phyloP scores from a whole-genome alignment of 1,284 basidiomycete species.

The Agaricales sp. region DNA sequence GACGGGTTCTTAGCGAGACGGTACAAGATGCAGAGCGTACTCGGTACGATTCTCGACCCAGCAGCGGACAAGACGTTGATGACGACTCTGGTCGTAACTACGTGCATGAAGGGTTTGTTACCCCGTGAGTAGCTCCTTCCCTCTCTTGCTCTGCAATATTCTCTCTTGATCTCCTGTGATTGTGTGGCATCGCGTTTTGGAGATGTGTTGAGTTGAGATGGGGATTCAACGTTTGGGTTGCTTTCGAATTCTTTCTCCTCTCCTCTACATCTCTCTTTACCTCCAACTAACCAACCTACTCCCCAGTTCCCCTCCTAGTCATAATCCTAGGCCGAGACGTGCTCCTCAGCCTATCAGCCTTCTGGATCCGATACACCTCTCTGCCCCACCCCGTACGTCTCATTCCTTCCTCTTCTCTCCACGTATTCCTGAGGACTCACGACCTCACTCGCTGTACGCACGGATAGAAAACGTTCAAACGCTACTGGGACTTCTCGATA shows the following conservation, averaged over 20 bases:
- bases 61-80: slow-evolving; percentile 95
- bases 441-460: not conserved
- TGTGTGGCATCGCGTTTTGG: no score
- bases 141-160: no score
- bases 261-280: not conserved
- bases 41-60: slow-evolving; percentile 93
- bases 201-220: no score
- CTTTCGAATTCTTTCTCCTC: not conserved
- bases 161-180: no score
- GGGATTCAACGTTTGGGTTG: not conserved
- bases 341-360: slow-evolving; percentile 80
- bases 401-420: slow-evolving; percentile 1
- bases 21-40: slow-evolving; percentile 78
- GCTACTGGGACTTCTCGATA: slow-evolving; percentile 94
- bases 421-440: slow-evolving; percentile 5
- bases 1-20: slow-evolving; percentile 87
- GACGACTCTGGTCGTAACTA: slow-evolving; percentile 86
- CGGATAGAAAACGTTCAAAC: slow-evolving; percentile 73
- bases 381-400: slow-evolving; percentile 73
- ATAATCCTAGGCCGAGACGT: slow-evolving; percentile 90
- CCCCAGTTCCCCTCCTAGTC: slow-evolving; percentile 69
- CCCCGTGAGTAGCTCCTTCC: slow-evolving; percentile 76
- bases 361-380: slow-evolving; percentile 89
- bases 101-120: slow-evolving; percentile 76
- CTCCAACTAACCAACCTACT: slow-evolving; percentile 2